Conservation (phyloP, 148 eudicot genomes). For the Silene uniflora region DNA sequence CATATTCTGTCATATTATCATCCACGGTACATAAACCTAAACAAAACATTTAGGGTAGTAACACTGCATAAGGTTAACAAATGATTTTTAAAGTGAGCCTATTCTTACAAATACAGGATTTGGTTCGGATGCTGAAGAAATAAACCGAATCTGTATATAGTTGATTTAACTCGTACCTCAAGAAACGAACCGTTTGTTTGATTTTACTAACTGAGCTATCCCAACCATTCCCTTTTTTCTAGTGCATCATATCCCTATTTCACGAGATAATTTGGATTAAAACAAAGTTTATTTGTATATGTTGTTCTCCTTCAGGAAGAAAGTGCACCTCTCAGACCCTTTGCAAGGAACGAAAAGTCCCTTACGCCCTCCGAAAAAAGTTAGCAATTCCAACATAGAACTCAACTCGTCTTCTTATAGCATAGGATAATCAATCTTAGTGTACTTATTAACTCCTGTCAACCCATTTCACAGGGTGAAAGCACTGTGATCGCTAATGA, state of each 20-base stretch:
- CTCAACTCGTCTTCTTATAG: slow-evolving; percentile 1
- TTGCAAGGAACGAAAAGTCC: slow-evolving; percentile 83
- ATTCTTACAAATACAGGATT: too few relatives aligned
- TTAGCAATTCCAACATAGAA: slow-evolving; percentile 46
- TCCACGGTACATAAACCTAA: not conserved
- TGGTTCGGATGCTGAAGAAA: not conserved
- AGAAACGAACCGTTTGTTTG: not conserved
- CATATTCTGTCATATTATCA: too few relatives aligned
- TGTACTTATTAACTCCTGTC: not conserved
- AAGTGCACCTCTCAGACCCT: slow-evolving; percentile 84
- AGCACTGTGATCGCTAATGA: slow-evolving; percentile 26
- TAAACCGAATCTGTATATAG: too few relatives aligned
- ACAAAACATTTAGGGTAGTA: not conserved
- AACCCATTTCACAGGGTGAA: slow-evolving; percentile 46
- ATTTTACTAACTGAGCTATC: too few relatives aligned
- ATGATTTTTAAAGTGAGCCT: too few relatives aligned
- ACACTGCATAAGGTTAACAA: not conserved
- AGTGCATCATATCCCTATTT: too few relatives aligned
- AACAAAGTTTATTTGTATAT: not conserved
- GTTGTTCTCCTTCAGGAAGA: slow-evolving; percentile 57
- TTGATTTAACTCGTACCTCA: not conserved
- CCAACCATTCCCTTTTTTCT: too few relatives aligned
- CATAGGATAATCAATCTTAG: slow-evolving; percentile 7
- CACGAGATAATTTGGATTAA: not conserved
- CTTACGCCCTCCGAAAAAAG: slow-evolving; percentile 55